A percentile compares a stretch with the other conserved stretches of the same genome.
Conservation (phyloP, 2,329 filamentous ascomycete species). For the Penicillium brasilianum region DNA sequence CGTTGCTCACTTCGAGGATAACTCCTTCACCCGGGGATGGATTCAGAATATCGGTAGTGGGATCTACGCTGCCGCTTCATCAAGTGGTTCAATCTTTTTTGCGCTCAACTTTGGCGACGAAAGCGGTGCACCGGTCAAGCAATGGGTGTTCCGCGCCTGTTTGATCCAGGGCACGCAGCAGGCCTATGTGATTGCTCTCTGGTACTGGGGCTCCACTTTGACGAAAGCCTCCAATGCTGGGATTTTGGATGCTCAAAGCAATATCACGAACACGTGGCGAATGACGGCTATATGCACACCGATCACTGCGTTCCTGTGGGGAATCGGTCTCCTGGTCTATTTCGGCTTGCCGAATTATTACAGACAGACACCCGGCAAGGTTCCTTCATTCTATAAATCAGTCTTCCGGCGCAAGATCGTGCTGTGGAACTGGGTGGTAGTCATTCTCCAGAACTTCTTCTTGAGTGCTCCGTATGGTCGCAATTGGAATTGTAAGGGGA, state of each 20-base stretch:
- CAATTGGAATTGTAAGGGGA: slow-evolving; percentile 63
- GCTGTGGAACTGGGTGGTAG: slow-evolving; percentile 68
- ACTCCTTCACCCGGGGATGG: slow-evolving; percentile 53
- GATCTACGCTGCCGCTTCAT: slow-evolving; percentile 66
- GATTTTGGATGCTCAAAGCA: slow-evolving; percentile 41
- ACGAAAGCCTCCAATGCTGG: slow-evolving; percentile 53
- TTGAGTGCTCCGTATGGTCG: slow-evolving; percentile 69
- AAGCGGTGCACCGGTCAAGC: slow-evolving; percentile 65
- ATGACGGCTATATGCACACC: slow-evolving; percentile 63
- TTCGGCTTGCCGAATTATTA: slow-evolving; percentile 71
- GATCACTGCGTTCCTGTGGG: slow-evolving; percentile 63
- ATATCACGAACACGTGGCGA: slow-evolving; percentile 50
- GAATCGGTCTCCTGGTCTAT: slow-evolving; percentile 60
- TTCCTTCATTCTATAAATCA: slow-evolving; percentile 69
- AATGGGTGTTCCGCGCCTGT: slow-evolving; percentile 71
- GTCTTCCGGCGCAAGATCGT: slow-evolving; percentile 68
- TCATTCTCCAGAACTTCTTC: slow-evolving; percentile 71
- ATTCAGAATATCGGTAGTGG: slow-evolving; percentile 66
- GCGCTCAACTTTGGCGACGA: slow-evolving; percentile 70
- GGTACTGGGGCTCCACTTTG: slow-evolving; percentile 68
- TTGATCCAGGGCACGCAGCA: slow-evolving; percentile 71
- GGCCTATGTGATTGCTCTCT: slow-evolving; percentile 67
- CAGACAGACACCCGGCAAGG: slow-evolving; percentile 65
- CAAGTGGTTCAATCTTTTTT: slow-evolving; percentile 68
- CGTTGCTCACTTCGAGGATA: slow-evolving; percentile 60